A percentile compares a stretch with the other conserved stretches of the same genome.
phyloP scores from a whole-genome alignment of 768 basidiomycete genomes.

The Coprinopsis cinerea region DNA sequence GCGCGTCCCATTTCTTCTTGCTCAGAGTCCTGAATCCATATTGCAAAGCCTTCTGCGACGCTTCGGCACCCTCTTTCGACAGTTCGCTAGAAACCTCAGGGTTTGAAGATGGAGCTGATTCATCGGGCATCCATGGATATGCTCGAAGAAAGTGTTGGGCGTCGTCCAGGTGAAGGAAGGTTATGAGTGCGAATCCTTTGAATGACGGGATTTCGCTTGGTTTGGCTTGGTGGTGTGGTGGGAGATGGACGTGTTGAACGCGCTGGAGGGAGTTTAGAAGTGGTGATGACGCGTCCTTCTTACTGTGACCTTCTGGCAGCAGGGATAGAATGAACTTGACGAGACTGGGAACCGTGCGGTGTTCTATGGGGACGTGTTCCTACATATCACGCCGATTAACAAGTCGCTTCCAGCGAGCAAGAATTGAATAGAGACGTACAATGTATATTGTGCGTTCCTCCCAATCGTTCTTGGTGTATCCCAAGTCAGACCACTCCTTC shows the following conservation, averaged over 20 bases:
- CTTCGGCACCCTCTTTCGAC: neutral
- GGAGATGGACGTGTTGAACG: constrained; percentile 52
- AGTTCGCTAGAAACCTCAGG: neutral
- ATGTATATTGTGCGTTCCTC: constrained; percentile 60
- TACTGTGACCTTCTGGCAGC: constrained; percentile 16
- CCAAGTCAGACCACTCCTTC: constrained; percentile 33
- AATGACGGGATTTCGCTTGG: constrained; percentile 48
- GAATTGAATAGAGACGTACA: constrained; percentile 28
- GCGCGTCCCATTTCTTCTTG: constrained; percentile 55
- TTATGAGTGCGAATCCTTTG: constrained; percentile 75
- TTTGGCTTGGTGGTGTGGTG: constrained; percentile 59
- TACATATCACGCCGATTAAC: constrained; percentile 19
- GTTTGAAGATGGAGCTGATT: constrained; percentile 10
- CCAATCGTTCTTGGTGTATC: constrained; percentile 44
- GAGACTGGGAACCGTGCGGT: constrained; percentile 47
- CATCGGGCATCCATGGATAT: constrained; percentile 55
- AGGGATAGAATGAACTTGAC: constrained; percentile 38
- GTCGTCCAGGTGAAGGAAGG: constrained; percentile 37
- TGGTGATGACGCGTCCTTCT: neutral
- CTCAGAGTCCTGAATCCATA: constrained; percentile 55
- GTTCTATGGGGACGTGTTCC: constrained; percentile 64
- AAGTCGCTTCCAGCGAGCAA: constrained; percentile 1
- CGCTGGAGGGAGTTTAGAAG: constrained; percentile 12
- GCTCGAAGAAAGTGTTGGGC: constrained; percentile 34
- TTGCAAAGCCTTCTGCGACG: constrained; percentile 38